Evolutionary conservation across 805 yeast species (phyloP), one percentile per base, ranked within the genome.

Genomic region (Komagataella phaffii): DNA sequence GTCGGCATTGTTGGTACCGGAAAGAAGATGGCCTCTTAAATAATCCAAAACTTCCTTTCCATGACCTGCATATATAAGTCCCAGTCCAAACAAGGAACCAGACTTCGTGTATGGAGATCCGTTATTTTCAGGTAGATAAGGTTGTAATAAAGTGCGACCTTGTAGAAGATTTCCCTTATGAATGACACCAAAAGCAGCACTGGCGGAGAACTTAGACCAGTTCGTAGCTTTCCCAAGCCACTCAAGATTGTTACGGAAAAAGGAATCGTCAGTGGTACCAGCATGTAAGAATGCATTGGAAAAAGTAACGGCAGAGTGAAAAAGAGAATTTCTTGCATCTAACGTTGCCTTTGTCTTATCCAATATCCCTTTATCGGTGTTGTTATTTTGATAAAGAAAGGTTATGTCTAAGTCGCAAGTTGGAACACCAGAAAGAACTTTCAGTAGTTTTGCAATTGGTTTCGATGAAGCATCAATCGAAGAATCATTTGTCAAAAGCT

Each of bases 211-310:
- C 64, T 91, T 93, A 5, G 97, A 89, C 99, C 99, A 93, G 67
- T 91, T 89, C 48, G 91, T 83, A n/a, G 99, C 97, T 68, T 89
- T 88, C 47, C 95, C 95, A 58, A 93, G 74, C 97, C 98, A 93
- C 61, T 91, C 96, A 61, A 89, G 73, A 63, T 93, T 93, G 47
- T 84, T 78, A 64, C 96, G 78, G 69, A 91, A 85, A 62, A 93
- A 93, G 0, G 89, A 80, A 65, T 93, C 97, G 61, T 87, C 95
- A 7, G 98, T 88, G 12, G 99, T 93, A 53, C 98, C 99, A 44
- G 93, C 87, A 66, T 90, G 96, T 79, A 91, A 77, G 63, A 89
- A 88, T 0, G 97, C 97, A 62, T 89, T 91, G 52, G 93, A 83
- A 64, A 93, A 89, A 49, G 97, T 88, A 49, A 93, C 89, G 6